These are phyloP conservation scores for Emergomyces pasteurianus DNA, from an alignment of 2,329 filamentous ascomycete species.

Conservation along the genomic window DNA sequence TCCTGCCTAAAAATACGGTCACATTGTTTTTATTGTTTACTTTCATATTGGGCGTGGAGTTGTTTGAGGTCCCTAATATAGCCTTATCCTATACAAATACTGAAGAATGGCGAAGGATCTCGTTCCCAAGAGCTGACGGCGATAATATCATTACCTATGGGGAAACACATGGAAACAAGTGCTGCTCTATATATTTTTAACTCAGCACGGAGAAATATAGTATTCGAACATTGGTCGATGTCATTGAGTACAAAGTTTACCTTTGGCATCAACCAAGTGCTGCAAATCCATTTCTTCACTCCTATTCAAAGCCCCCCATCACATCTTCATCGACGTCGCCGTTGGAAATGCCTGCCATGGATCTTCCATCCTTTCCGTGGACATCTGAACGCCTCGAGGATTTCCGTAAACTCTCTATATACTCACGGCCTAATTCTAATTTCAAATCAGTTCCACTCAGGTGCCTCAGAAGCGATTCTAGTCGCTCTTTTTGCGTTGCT, in stretches of 20 bases:
- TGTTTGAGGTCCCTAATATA: not conserved
- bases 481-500: conserved; percentile 37
- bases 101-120: not conserved
- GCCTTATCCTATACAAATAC: not conserved
- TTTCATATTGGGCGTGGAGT: not conserved
- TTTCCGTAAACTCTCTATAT: conserved; percentile 42
- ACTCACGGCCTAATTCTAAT: conserved; percentile 47
- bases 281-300: not conserved
- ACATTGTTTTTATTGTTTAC: not conserved
- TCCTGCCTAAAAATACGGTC: not conserved
- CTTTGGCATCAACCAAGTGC: not conserved
- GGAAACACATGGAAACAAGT: not conserved
- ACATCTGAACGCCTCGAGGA: conserved; percentile 27
- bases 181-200: not conserved
- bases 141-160: not conserved
- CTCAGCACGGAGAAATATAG: not conserved
- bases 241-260: not conserved
- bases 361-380: conserved; percentile 11
- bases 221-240: not conserved
- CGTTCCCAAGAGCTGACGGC: not conserved
- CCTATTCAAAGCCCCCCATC: conserved; percentile 23
- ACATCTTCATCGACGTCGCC: conserved; percentile 27
- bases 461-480: conserved; percentile 39
- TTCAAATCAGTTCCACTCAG: conserved; percentile 44
- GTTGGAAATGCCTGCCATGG: conserved; percentile 4